Evolutionary conservation across 345 rosid genomes (phyloP).

Genomic region (Melaleuca alternifolia): DNA sequence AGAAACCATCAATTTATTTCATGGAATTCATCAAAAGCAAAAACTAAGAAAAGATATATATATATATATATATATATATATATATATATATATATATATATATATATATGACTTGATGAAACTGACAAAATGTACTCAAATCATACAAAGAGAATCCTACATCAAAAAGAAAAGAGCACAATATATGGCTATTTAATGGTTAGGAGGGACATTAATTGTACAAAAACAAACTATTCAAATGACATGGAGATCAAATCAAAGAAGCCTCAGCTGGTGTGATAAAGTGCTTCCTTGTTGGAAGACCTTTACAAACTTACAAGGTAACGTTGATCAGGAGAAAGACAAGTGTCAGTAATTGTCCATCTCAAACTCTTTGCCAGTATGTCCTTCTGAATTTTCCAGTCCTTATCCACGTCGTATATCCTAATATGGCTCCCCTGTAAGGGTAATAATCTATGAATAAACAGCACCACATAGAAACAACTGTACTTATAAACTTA

Average conservation of each 20-base stretch:
- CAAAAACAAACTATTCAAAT: neutral
- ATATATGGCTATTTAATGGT: neutral
- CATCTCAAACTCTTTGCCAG: constrained; percentile 40
- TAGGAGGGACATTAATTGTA: neutral
- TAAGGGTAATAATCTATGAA: neutral
- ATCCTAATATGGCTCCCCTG: constrained; percentile 48
- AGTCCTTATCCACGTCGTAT: constrained; percentile 49
- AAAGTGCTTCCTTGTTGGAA: neutral
- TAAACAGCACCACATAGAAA: neutral
- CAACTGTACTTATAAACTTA: neutral
- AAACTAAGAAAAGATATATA: neutral
- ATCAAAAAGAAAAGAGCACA: neutral
- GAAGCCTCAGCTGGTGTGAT: neutral
- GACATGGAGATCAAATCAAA: neutral
- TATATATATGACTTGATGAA: neutral
- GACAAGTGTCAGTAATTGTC: constrained; percentile 60
- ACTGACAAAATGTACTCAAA: neutral
- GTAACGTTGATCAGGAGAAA: constrained; percentile 50
- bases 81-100: too few relatives aligned
- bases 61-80: too few relatives aligned
- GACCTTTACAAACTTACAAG: constrained; percentile 27
- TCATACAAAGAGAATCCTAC: neutral
- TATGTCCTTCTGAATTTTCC: constrained; percentile 53
- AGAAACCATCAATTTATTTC: neutral
- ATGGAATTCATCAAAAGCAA: neutral